Evolutionary conservation across 2,329 filamentous ascomycete species (phyloP).

Genomic region (Colletotrichum sp.): DNA sequence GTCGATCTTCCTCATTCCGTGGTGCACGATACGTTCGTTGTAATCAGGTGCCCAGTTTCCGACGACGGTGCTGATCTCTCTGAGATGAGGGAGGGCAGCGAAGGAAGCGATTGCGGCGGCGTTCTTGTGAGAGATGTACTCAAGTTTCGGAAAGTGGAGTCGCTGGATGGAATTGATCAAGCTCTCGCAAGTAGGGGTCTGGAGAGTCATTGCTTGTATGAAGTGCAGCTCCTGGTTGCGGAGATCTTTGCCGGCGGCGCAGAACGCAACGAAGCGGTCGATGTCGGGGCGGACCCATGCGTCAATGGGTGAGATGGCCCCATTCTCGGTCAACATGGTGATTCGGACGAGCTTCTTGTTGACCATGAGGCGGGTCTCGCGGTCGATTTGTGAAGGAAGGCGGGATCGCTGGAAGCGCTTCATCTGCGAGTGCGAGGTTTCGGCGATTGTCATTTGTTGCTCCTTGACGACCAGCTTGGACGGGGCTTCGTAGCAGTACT

Average conservation of each 20-base stretch:
- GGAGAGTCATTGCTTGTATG: not conserved
- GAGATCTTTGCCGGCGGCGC: not conserved
- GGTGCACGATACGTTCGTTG: not conserved
- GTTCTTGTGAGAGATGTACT: not conserved
- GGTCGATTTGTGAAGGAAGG: not conserved
- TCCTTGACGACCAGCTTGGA: not conserved
- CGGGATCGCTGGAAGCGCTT: not conserved
- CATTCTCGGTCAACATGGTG: not conserved
- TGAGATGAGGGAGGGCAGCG: not conserved
- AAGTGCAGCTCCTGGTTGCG: not conserved
- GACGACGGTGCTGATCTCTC: rapidly evolving
- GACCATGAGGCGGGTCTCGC: not conserved
- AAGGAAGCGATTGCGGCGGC: not conserved
- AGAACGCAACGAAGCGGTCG: not conserved
- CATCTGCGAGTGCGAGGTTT: not conserved
- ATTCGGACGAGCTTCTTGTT: not conserved
- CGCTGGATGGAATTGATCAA: not conserved
- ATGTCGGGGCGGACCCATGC: not conserved
- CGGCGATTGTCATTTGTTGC: not conserved
- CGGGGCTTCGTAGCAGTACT: not conserved
- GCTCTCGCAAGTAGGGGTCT: not conserved
- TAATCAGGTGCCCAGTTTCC: not conserved
- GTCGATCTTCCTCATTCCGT: not conserved
- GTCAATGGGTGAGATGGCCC: not conserved
- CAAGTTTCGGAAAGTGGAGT: not conserved